Evolutionary conservation across 192 early-diverging fungal species (phyloP).

Genomic region (Rhizophagus clarus): DNA sequence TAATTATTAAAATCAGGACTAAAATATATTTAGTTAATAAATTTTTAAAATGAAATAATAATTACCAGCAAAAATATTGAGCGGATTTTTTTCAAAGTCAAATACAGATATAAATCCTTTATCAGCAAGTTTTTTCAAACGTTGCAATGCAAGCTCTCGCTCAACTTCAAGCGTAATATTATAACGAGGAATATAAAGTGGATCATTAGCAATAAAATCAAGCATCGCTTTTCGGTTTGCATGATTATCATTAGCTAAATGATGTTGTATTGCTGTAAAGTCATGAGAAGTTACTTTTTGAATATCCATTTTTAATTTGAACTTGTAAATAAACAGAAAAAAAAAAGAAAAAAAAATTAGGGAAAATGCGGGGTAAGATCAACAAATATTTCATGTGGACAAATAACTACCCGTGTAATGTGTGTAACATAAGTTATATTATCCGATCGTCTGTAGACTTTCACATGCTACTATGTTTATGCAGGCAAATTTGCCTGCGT

Average conservation of each 20-base stretch:
- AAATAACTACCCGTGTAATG: no score
- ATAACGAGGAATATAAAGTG: constrained; percentile 64
- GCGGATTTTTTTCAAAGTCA: constrained; percentile 72
- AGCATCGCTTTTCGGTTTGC: constrained; percentile 53
- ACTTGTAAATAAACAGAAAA: no score
- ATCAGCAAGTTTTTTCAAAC: constrained; percentile 53
- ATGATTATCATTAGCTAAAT: constrained; percentile 60
- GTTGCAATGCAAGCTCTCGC: constrained; percentile 64
- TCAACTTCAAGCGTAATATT: constrained; percentile 61
- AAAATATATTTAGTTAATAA: not conserved
- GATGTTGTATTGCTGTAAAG: not conserved
- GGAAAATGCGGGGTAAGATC: no score
- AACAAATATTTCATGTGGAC: no score
- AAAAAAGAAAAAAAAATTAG: no score
- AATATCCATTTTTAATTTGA: not conserved
- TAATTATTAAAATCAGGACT: not conserved
- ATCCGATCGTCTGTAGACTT: no score
- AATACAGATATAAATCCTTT: constrained; percentile 62
- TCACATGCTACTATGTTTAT: no score
- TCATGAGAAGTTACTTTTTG: not conserved
- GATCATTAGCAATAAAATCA: constrained; percentile 53
- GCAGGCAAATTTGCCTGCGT: no score
- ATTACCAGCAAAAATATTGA: constrained; percentile 62
- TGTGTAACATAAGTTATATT: no score
- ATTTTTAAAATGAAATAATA: no score